A percentile compares a stretch with the other conserved stretches of the same genome.
Evolutionary conservation across 176 grass and related monocot genomes (phyloP).

Genomic region (Panicum miliaceum): DNA sequence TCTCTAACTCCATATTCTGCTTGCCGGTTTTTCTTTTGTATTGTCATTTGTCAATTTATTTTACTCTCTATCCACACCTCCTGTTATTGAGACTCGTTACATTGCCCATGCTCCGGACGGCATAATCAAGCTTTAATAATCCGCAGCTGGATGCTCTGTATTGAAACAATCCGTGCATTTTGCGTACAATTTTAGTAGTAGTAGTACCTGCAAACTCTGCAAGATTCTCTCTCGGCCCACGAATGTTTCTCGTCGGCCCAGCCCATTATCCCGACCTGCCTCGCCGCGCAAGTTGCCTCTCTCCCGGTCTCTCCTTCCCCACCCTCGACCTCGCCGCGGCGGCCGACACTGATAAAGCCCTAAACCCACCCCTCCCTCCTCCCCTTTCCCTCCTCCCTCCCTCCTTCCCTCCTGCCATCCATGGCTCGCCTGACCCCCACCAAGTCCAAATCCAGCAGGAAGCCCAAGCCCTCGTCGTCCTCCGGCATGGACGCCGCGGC

Average conservation of each 20-base stretch:
- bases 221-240: not conserved
- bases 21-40: too few relatives aligned
- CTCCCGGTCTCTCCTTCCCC: conserved; percentile 32
- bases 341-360: conserved; percentile 58
- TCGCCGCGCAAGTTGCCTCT: conserved; percentile 39
- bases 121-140: too few relatives aligned
- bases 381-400: conserved; percentile 34
- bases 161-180: too few relatives aligned
- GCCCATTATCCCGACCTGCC: not conserved
- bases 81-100: too few relatives aligned
- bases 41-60: too few relatives aligned
- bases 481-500: not conserved
- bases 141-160: too few relatives aligned
- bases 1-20: too few relatives aligned
- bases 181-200: too few relatives aligned
- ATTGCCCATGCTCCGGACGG: too few relatives aligned
- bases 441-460: conserved; percentile 33
- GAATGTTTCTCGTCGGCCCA: not conserved
- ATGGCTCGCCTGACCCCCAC: conserved; percentile 50
- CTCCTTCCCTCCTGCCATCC: conserved; percentile 34
- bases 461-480: conserved; percentile 22
- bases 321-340: conserved; percentile 54
- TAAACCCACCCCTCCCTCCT: conserved; percentile 62
- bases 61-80: too few relatives aligned
- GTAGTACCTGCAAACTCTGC: not conserved